These are phyloP conservation scores for Aspergillus sclerotiicarbonarius DNA, from an alignment of 495 filamentous ascomycete species.

Conservation along the genomic window DNA sequence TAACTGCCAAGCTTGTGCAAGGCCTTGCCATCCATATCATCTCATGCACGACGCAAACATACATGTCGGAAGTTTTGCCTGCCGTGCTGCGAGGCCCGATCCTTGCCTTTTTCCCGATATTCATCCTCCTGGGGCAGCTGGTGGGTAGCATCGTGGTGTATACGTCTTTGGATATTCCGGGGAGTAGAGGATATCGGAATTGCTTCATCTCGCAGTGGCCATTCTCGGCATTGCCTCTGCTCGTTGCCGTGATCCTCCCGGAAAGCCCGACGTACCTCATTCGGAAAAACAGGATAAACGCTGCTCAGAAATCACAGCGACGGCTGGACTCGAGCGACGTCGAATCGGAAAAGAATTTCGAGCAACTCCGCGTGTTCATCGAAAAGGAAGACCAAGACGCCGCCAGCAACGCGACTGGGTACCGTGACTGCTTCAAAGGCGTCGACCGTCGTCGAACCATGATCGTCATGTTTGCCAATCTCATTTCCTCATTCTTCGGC, in stretches of 20 bases:
- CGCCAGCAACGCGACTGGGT: slow-evolving; percentile 19
- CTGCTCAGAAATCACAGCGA: slow-evolving; percentile 45
- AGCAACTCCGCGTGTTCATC: slow-evolving; percentile 24
- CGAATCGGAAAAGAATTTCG: slow-evolving; percentile 17
- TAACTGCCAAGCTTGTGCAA: slow-evolving; percentile 36
- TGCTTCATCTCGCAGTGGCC: slow-evolving; percentile 37
- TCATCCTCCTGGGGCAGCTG: slow-evolving; percentile 45
- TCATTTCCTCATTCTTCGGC: slow-evolving; percentile 33
- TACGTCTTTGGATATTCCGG: slow-evolving; percentile 17
- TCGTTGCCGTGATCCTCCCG: slow-evolving; percentile 68
- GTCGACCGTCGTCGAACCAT: slow-evolving; percentile 44
- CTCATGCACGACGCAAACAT: slow-evolving; percentile 42
- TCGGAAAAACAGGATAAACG: slow-evolving; percentile 59
- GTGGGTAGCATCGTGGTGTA: slow-evolving; percentile 43
- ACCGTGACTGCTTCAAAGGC: slow-evolving; percentile 45
- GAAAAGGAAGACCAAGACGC: slow-evolving; percentile 23
- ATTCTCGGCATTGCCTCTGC: slow-evolving; percentile 47
- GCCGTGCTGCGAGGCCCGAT: slow-evolving; percentile 40
- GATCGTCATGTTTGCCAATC: slow-evolving; percentile 41
- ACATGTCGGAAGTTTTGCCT: slow-evolving; percentile 47
- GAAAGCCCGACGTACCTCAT: slow-evolving; percentile 74
- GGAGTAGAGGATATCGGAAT: slow-evolving; percentile 22
- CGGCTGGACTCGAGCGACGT: slow-evolving; percentile 16
- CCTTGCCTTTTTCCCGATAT: slow-evolving; percentile 44
- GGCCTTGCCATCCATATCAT: slow-evolving; percentile 42